These are phyloP conservation scores for Alliaria petiolata DNA, from an alignment of 345 rosid genomes.

Conservation along the genomic window DNA sequence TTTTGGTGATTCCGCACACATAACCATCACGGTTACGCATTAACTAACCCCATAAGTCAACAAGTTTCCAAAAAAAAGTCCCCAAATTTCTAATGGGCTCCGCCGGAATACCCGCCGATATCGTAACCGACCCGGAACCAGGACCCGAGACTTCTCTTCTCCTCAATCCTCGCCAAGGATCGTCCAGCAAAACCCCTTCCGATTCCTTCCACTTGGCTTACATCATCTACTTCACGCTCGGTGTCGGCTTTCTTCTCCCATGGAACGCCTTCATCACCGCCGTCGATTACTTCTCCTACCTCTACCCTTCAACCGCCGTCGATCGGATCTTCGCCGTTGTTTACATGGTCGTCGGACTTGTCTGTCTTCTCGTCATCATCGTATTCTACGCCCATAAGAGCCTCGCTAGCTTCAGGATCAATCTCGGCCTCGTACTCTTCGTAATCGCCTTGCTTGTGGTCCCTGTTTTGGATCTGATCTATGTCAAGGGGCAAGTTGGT, in stretches of 20 bases:
- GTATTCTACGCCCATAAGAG: slow-evolving; percentile 65
- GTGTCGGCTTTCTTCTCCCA: slow-evolving; percentile 88
- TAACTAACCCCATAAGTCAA: slow-evolving; percentile 5
- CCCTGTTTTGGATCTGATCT: slow-evolving; percentile 68
- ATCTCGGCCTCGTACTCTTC: slow-evolving; percentile 62
- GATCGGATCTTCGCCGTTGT: slow-evolving; percentile 88
- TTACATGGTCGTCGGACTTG: slow-evolving; percentile 68
- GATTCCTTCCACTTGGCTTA: slow-evolving; percentile 78
- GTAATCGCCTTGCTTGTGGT: slow-evolving; percentile 60
- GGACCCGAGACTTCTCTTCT: slow-evolving; percentile 57
- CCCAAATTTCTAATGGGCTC: slow-evolving; percentile 39
- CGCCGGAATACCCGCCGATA: slow-evolving; percentile 27
- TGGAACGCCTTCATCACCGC: slow-evolving; percentile 99
- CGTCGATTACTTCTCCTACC: slow-evolving; percentile 91
- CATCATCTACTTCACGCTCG: slow-evolving; percentile 79
- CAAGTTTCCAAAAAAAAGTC: not conserved
- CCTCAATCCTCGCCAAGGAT: slow-evolving; percentile 12
- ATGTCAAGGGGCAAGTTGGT: slow-evolving; percentile 76
- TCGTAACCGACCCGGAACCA: slow-evolving; percentile 31
- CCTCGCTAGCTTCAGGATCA: slow-evolving; percentile 70
- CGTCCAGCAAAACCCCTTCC: slow-evolving; percentile 38
- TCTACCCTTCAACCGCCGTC: slow-evolving; percentile 81
- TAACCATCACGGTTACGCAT: not conserved
- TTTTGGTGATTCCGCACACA: no score
- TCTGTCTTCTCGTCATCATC: slow-evolving; percentile 51